Evolutionary conservation across 441 rosid genomes (phyloP).

Genomic region (Eutrema salsugineum): DNA sequence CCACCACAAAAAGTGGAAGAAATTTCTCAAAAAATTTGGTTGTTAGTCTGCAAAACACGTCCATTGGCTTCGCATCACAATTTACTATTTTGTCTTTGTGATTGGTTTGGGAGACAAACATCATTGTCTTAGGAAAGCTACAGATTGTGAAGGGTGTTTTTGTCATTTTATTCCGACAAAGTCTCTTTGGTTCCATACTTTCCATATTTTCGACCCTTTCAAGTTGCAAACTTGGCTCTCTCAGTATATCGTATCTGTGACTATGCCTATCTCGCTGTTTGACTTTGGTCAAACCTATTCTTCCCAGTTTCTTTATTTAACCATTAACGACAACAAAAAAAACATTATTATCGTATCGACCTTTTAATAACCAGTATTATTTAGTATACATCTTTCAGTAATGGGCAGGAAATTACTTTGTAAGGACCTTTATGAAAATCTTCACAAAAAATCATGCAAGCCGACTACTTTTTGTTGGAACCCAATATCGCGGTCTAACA

Average conservation of each 20-base stretch:
- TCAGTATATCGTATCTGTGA: slow-evolving; percentile 3
- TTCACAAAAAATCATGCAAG: neutral
- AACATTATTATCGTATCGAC: too few relatives aligned
- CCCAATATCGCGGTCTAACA: too few relatives aligned
- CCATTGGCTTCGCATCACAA: slow-evolving; percentile 21
- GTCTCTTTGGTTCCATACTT: slow-evolving; percentile 11
- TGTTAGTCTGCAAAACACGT: slow-evolving; percentile 27
- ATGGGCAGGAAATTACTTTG: neutral
- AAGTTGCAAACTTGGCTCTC: slow-evolving; percentile 8
- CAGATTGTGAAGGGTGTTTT: slow-evolving; percentile 11
- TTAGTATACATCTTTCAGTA: neutral
- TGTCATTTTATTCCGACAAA: slow-evolving; percentile 4
- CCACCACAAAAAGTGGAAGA: slow-evolving; percentile 17
- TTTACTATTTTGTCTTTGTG: slow-evolving; percentile 29
- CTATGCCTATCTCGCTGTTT: neutral
- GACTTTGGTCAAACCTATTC: slow-evolving; percentile 1
- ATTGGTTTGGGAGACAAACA: slow-evolving; percentile 17
- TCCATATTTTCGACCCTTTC: neutral
- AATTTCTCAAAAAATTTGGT: slow-evolving; percentile 15
- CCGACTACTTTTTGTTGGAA: neutral
- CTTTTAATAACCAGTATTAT: too few relatives aligned
- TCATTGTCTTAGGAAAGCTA: slow-evolving; percentile 25
- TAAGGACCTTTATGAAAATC: neutral
- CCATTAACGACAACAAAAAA: too few relatives aligned
- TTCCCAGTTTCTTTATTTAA: too few relatives aligned